phyloP scores from a whole-genome alignment of 495 filamentous ascomycete species.

The Penicillium bialowiezense region DNA sequence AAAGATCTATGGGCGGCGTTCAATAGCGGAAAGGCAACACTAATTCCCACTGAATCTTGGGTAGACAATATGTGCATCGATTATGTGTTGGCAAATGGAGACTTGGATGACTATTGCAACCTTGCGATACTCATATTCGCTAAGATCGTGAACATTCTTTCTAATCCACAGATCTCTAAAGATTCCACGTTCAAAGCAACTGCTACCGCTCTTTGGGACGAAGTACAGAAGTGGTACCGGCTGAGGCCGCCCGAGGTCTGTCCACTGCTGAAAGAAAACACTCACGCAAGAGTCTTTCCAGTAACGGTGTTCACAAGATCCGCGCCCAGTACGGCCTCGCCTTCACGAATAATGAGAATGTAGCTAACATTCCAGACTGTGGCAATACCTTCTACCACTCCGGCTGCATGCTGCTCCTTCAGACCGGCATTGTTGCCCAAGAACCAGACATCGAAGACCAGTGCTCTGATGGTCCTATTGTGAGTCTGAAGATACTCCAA shows the following conservation, averaged over 20 bases:
- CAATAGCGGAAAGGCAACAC: slow-evolving; percentile 13
- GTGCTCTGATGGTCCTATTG: too few species aligned
- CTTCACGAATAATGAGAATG: neutral
- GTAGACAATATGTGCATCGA: slow-evolving; percentile 9
- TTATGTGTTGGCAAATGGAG: slow-evolving; percentile 5
- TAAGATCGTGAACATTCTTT: slow-evolving; percentile 10
- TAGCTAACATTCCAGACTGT: slow-evolving; percentile 6
- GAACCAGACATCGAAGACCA: neutral
- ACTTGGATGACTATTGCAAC: slow-evolving; percentile 16
- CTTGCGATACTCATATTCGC: slow-evolving; percentile 10
- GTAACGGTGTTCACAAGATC: slow-evolving; percentile 1
- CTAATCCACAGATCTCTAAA: neutral
- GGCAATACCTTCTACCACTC: slow-evolving; percentile 15
- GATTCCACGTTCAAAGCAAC: neutral
- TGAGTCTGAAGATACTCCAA: too few species aligned
- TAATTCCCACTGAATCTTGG: slow-evolving; percentile 19
- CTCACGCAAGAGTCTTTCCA: slow-evolving; percentile 3
- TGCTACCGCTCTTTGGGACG: slow-evolving; percentile 6
- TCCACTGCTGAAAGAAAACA: slow-evolving; percentile 6
- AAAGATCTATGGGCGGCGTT: slow-evolving; percentile 16
- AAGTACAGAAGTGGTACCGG: slow-evolving; percentile 9
- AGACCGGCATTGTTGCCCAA: slow-evolving; percentile 1
- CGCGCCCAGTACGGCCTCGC: slow-evolving; percentile 8
- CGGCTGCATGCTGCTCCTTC: slow-evolving; percentile 11
- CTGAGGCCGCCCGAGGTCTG: slow-evolving; percentile 7